phyloP scores from a whole-genome alignment of 768 basidiomycete species.

The Psilocybe cyanescens region DNA sequence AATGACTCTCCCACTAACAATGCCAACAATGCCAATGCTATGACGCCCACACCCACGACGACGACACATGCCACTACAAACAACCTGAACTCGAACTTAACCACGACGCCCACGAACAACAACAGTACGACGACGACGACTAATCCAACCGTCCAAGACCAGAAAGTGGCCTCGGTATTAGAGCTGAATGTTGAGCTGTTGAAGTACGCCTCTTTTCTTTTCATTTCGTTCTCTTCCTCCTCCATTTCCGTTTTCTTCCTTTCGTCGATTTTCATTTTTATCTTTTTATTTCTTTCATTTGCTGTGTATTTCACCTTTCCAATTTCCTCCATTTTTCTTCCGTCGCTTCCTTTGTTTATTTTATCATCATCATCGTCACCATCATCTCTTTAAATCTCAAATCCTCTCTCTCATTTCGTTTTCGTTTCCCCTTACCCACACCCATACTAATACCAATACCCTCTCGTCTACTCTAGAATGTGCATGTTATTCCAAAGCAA shows the following conservation, averaged over 20 bases:
- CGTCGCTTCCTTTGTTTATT: not conserved
- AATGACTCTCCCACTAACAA: not conserved
- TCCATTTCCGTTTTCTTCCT: slow-evolving; percentile 5
- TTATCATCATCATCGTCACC: too few species aligned
- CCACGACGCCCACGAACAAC: not conserved
- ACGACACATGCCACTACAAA: slow-evolving; percentile 8
- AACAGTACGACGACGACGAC: slow-evolving; percentile 19
- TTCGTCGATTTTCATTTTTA: not conserved
- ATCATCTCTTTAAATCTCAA: too few species aligned
- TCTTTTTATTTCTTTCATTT: not conserved
- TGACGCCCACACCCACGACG: slow-evolving; percentile 20
- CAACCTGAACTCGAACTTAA: not conserved
- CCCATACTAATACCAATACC: not conserved
- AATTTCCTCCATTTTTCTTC: not conserved
- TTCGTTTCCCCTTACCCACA: too few species aligned
- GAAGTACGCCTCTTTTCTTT: slow-evolving; percentile 48
- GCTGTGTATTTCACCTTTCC: too few species aligned
- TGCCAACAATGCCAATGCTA: slow-evolving; percentile 3
- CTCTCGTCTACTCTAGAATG: slow-evolving; percentile 42
- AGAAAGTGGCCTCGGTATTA: slow-evolving; percentile 64
- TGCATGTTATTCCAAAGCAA: slow-evolving; percentile 64
- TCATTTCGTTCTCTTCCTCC: not conserved
- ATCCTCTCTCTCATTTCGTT: too few species aligned
- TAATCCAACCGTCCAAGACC: slow-evolving; percentile 35
- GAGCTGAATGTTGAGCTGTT: slow-evolving; percentile 73